Evolutionary conservation across 1,284 basidiomycete genomes (phyloP), one percentile per base, ranked within the genome.

Genomic region (Boletus austroedulis): DNA sequence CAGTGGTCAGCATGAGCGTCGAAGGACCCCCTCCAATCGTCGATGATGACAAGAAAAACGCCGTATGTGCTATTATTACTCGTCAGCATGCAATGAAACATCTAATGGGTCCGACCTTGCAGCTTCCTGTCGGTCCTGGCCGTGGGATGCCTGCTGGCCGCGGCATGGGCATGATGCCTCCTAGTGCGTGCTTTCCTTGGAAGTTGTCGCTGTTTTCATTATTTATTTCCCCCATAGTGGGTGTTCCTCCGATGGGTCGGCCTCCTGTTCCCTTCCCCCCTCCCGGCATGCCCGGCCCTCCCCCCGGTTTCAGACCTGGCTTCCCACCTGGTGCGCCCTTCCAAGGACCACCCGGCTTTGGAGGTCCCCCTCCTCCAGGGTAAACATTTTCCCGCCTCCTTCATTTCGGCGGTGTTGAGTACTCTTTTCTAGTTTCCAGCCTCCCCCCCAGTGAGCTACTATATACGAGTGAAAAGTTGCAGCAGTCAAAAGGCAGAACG

Each of bases 81-180:
- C 50, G 36, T 55, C 59, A 53, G 53, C 55, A 24, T 55, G n/a
- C 58, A 53, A 51, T 52, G 53, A 52, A 47, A 50, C 58, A 34
- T 65, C 55, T 58, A 55, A 64, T 61, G 56, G 44, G 46, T 31
- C 61, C 59, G 56, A 60, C 55, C 51, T 59, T 65, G 43, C 71
- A 94, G 92, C 80, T 95, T 63, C 88, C 90, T 63, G 82, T 86
- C 59, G 97, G 96, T 55, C 94, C 95, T 69, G 97, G 97, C 63
- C 86, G 91, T 61, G 97, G 95, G 66, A 89, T 94, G 78, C 93
- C 95, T 69, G 95, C 96, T 58, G 96, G 97, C 63, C 89, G 96
- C 69, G 96, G 97, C 53, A 97, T 98, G 85, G 95, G 95, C 58
- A 90, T 95, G 82, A 87, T 95, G 82, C 94, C 93, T 63, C 92